A percentile compares a stretch with the other conserved stretches of the same genome.
Evolutionary conservation across 345 rosid species (phyloP).

Genomic region (Syzygium oleosum): DNA sequence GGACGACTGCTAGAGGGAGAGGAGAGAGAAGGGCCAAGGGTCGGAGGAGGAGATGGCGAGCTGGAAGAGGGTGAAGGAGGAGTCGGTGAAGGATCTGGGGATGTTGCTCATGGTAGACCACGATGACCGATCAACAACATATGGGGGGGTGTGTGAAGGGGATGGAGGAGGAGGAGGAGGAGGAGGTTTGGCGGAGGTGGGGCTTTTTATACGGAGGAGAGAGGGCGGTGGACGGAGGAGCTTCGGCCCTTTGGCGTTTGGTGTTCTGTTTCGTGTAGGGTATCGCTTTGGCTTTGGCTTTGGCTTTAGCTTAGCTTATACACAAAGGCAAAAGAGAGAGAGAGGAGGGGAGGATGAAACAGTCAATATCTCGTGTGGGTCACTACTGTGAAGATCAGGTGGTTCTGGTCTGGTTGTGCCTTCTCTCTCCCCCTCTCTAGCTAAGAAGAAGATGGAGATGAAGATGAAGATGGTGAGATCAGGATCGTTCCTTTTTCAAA

Average conservation of each 20-base stretch:
- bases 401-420: background rate
- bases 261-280: background rate
- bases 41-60: slow-evolving; percentile 76
- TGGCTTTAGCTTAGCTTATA: slow-evolving; percentile 4
- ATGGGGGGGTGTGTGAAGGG: background rate
- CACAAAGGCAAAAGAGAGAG: slow-evolving; percentile 2
- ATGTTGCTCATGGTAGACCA: slow-evolving; percentile 73
- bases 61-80: slow-evolving; percentile 57
- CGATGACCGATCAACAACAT: slow-evolving; percentile 15
- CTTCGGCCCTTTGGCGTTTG: background rate
- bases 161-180: background rate
- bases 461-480: background rate
- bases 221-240: background rate
- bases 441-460: background rate
- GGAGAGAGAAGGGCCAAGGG: slow-evolving; percentile 74
- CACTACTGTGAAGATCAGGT: background rate
- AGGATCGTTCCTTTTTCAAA: background rate
- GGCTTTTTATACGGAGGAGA: background rate
- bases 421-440: background rate
- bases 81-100: slow-evolving; percentile 70
- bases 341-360: background rate
- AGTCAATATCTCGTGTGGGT: background rate
- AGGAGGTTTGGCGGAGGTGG: background rate
- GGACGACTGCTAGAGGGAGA: slow-evolving; percentile 16
- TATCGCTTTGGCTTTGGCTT: background rate